Conservation (phyloP, 2,329 filamentous ascomycete species). For the Penicillium sp. region DNA sequence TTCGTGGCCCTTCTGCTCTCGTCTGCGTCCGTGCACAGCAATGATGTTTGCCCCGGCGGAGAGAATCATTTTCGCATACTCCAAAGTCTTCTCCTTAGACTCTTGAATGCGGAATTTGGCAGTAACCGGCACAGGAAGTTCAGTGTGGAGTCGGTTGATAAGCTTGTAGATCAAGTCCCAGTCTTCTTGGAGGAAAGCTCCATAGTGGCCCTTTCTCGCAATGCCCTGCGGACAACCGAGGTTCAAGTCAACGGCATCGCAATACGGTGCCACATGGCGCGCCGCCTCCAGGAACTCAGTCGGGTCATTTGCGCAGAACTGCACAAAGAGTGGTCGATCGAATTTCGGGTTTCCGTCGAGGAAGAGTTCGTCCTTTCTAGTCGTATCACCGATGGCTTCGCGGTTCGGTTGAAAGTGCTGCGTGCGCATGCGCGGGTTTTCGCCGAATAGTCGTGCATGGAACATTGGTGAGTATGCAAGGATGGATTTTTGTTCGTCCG, state of each 20-base stretch:
- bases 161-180: constrained; percentile 76
- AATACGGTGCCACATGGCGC: constrained; percentile 71
- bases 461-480: constrained; percentile 95
- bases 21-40: constrained; percentile 79
- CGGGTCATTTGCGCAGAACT: constrained; percentile 68
- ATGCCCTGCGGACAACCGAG: constrained; percentile 96
- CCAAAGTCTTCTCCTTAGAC: constrained; percentile 76
- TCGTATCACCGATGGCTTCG: constrained; percentile 23
- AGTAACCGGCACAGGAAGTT: constrained; percentile 78
- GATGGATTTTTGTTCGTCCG: constrained; percentile 58
- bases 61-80: constrained; percentile 82
- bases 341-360: constrained; percentile 81
- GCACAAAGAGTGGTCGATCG: constrained; percentile 87
- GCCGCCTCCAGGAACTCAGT: constrained; percentile 59
- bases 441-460: constrained; percentile 81
- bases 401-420: constrained; percentile 71
- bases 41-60: constrained; percentile 86
- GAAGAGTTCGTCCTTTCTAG: constrained; percentile 41
- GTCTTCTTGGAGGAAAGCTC: constrained; percentile 91
- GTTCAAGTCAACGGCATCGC: constrained; percentile 93
- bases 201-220: constrained; percentile 82
- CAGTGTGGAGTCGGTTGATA: constrained; percentile 73
- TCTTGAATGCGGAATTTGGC: constrained; percentile 92
- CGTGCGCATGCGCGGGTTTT: constrained; percentile 69
- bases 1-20: constrained; percentile 93